A percentile compares a stretch with the other conserved stretches of the same genome.
Conservation (phyloP, 2,329 filamentous ascomycete species). For the Curvularia lunata region DNA sequence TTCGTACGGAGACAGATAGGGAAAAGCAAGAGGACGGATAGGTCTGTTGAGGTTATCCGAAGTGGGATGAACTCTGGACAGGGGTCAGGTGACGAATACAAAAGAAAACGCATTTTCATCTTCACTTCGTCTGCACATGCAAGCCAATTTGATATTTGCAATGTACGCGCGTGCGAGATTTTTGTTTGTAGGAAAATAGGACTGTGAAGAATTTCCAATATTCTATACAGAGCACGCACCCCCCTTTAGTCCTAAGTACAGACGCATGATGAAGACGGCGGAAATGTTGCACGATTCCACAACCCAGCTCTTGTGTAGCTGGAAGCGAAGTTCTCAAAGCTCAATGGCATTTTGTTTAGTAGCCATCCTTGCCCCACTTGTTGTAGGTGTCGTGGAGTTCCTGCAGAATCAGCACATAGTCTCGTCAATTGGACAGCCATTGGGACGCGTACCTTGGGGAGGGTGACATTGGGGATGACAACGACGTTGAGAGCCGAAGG, state of each 20-base stretch:
- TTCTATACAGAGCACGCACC: constrained; percentile 11
- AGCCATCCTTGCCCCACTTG: constrained; percentile 99
- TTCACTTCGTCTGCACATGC: not conserved
- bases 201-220: constrained; percentile 7
- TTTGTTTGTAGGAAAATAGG: constrained; percentile 1
- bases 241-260: constrained; percentile 26
- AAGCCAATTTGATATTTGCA: not conserved
- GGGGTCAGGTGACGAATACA: not conserved
- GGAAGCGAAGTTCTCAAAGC: not conserved
- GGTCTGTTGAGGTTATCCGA: not conserved
- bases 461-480: constrained; percentile 88
- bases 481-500: constrained; percentile 95
- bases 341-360: constrained; percentile 47
- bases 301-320: not conserved
- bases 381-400: constrained; percentile 96
- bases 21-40: not conserved
- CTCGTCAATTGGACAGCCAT: not conserved
- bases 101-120: not conserved
- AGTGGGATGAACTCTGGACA: not conserved
- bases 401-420: constrained; percentile 52
- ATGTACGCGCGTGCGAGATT: not conserved
- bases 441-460: constrained; percentile 68
- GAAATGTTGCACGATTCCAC: constrained; percentile 1
- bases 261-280: constrained; percentile 12
- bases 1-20: not conserved